Conservation (phyloP, 2,329 filamentous ascomycete species). For the Aspergillus tamarii region DNA sequence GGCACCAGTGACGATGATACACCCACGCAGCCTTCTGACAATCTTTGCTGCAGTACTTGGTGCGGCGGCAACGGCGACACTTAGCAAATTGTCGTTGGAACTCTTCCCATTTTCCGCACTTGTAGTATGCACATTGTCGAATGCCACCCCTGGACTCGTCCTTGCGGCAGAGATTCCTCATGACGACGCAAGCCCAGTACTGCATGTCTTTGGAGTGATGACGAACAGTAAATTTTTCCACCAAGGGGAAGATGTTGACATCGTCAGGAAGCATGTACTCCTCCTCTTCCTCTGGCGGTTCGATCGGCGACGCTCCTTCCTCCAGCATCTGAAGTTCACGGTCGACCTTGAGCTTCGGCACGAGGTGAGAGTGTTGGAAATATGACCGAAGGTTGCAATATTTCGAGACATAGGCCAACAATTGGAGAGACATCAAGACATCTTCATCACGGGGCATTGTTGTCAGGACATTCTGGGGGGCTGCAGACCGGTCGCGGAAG, state of each 20-base stretch:
- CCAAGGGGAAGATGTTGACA: conserved; percentile 96
- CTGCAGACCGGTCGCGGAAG: conserved; percentile 72
- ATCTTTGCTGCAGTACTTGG: conserved; percentile 99
- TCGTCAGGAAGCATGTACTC: conserved; percentile 92
- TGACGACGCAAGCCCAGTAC: conserved; percentile 98
- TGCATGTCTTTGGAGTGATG: conserved; percentile 98
- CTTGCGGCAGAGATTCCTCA: conserved; percentile 97
- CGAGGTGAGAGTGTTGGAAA: conserved; percentile 92
- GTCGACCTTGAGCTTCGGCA: conserved; percentile 87
- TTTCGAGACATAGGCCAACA: conserved; percentile 96
- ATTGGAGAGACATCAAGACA: conserved; percentile 94
- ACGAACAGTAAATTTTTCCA: conserved; percentile 96
- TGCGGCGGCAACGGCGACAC: conserved; percentile 90
- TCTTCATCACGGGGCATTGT: conserved; percentile 97
- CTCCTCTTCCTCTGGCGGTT: conserved; percentile 65
- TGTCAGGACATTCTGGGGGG: conserved; percentile 73
- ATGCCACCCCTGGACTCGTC: conserved; percentile 94
- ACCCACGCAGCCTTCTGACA: conserved; percentile 99
- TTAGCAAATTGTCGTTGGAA: conserved; percentile 97
- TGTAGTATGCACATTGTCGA: conserved; percentile 94
- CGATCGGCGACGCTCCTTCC: conserved; percentile 56
- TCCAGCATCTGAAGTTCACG: conserved; percentile 81
- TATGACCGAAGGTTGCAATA: conserved; percentile 96
- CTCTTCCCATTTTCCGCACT: conserved; percentile 98
- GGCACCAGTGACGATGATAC: conserved; percentile 96